phyloP scores from a whole-genome alignment of 73 alveolate genomes.

The Breviolum minutum region DNA sequence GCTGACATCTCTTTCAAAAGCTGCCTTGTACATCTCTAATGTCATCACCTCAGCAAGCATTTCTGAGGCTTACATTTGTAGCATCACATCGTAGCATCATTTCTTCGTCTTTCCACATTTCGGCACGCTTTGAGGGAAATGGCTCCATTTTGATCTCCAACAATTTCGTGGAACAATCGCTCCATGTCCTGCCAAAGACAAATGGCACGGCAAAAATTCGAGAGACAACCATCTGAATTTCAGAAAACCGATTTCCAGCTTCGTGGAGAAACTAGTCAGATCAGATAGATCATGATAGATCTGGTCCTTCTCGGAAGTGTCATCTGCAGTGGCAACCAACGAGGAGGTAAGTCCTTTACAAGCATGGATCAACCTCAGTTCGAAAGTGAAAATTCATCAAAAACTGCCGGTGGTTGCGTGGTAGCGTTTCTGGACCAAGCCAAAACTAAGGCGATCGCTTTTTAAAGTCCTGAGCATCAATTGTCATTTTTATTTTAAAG shows the following conservation, averaged over 20 bases:
- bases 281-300: not conserved
- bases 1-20: not conserved
- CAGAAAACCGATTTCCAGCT: not conserved
- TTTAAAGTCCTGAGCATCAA: not conserved
- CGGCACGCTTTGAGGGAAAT: too few species aligned
- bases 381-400: not conserved
- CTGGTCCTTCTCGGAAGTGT: conserved; percentile 43
- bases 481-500: not conserved
- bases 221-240: too few species aligned
- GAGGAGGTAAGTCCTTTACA: conserved; percentile 39
- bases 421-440: not conserved
- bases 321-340: conserved; percentile 32
- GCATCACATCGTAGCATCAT: too few species aligned
- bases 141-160: not conserved
- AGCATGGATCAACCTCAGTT: conserved; percentile 17
- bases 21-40: conserved; percentile 22
- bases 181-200: conserved; percentile 25
- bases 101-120: too few species aligned
- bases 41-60: not conserved
- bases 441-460: not conserved
- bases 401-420: not conserved
- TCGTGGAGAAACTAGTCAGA: not conserved
- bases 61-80: not conserved
- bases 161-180: conserved; percentile 42
- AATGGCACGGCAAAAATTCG: not conserved